phyloP scores from a whole-genome alignment of 345 rosid genomes.

The Hibiscus tridactylites region DNA sequence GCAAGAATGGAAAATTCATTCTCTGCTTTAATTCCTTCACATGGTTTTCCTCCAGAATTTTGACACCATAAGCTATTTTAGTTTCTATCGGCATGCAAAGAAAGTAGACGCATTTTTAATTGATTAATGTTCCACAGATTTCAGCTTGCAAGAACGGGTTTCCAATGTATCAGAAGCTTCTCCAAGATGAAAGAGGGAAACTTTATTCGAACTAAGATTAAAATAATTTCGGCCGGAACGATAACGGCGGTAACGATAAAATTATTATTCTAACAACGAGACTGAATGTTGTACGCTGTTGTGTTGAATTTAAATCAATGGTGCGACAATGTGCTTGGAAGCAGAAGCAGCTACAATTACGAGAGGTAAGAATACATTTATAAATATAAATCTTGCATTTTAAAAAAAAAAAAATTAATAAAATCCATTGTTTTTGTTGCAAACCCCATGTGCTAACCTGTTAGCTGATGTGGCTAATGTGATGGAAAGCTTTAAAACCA shows the following conservation, averaged over 20 bases:
- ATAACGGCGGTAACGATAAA: too few species aligned
- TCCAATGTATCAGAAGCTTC: constrained; percentile 63
- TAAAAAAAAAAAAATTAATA: background rate
- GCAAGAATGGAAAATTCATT: background rate
- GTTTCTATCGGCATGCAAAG: too few species aligned
- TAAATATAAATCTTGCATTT: background rate
- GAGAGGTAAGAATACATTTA: background rate
- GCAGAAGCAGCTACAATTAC: background rate
- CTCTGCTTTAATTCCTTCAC: background rate
- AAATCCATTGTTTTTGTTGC: background rate
- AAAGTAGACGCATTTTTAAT: too few species aligned
- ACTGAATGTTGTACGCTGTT: background rate
- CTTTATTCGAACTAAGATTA: background rate
- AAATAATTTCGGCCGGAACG: too few species aligned
- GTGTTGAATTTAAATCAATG: background rate
- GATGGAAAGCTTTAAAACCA: too few species aligned
- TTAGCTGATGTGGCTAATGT: too few species aligned
- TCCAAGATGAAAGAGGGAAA: constrained; percentile 46
- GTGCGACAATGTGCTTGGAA: background rate
- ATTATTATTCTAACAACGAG: too few species aligned
- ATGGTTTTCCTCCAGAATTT: background rate
- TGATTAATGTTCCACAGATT: constrained; percentile 36
- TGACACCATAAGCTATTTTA: too few species aligned
- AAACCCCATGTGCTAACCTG: background rate
- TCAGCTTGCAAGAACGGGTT: constrained; percentile 75